Base-by-base conservation (phyloP, 2,329 filamentous ascomycete species). In the Trichoderma sp. region DNA sequence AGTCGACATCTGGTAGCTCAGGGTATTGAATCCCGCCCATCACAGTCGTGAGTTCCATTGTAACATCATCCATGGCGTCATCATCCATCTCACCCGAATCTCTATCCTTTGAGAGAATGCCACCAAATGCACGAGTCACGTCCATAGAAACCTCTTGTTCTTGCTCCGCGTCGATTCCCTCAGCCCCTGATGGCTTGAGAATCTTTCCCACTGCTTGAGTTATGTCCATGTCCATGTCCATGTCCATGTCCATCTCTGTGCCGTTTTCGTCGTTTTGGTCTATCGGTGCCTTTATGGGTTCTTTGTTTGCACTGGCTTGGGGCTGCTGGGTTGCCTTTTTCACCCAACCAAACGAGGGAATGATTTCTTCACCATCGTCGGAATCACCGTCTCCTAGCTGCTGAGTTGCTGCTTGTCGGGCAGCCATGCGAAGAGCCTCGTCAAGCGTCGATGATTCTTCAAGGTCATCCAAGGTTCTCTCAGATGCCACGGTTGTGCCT, bases 61-160 rank as follows among this genome's bases (percentile, higher is more conserved):
- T 82, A 21, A 76, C 80, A 61, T 83, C 89, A 57, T 85, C 84
- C 69, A 80, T 76, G 4, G 81, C 81, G 15, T 77, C 79, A 34
- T 82, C 80, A 28, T 80, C 80, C 24, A 79, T 74, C 72, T 77
- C 77, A 24, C 47, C 74, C 74, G 69, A 76, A 68, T 24, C 74
- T 67, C 63, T 76, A 7, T 67, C 73, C 47, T 83, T 85, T 6
- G 86, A 83, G 24, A 97, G 81, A 69, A 98, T 98, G 3, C 91
- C 89, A 9, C 95, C 95, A 68, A 97, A 85, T 9, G 90, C 93
- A 70, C 89, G 90, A 2, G 95, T 98, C 8, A 98, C 93, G 76
- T 98, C 95, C 95, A 98, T 98, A 26, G 93, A 96, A 86, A 97
- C 91, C 51, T 95, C 93, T 74, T 89, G 88, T 24, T 88, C 86